phyloP scores from a whole-genome alignment of 1,284 basidiomycete species.

The Ustilago hordei region DNA sequence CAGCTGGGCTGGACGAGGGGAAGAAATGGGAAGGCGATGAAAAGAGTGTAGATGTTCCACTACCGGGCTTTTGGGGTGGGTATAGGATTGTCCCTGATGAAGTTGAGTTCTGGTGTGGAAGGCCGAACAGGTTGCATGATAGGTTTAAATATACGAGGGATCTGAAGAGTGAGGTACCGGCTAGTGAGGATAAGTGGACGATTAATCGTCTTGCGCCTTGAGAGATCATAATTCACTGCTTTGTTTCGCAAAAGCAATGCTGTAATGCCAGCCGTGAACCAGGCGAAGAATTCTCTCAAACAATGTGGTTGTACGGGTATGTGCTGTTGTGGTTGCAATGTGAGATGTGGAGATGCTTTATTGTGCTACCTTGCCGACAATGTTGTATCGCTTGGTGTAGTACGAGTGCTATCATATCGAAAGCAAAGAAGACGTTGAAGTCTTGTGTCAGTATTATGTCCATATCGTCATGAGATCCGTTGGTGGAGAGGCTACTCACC shows the following conservation, averaged over 20 bases:
- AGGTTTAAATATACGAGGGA: constrained; percentile 61
- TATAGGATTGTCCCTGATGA: constrained; percentile 91
- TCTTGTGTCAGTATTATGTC: background rate
- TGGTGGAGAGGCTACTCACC: constrained; percentile 68
- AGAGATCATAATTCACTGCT: constrained; percentile 5
- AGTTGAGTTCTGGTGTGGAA: constrained; percentile 71
- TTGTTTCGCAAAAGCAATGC: background rate
- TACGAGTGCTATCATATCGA: constrained; percentile 51
- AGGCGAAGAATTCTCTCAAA: too few species aligned
- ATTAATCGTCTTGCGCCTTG: constrained; percentile 59
- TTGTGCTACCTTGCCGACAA: constrained; percentile 63
- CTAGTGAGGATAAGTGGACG: constrained; percentile 48
- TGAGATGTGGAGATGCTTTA: background rate
- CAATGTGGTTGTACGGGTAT: background rate
- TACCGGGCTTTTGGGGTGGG: constrained; percentile 95
- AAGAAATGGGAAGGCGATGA: constrained; percentile 35
- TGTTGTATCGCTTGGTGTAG: constrained; percentile 69
- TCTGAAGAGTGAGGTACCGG: constrained; percentile 16
- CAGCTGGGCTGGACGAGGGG: constrained; percentile 51
- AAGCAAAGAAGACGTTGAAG: background rate
- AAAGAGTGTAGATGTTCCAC: constrained; percentile 73
- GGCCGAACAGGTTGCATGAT: constrained; percentile 65
- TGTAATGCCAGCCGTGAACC: background rate
- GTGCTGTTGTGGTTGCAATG: background rate
- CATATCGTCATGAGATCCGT: background rate